Evolutionary conservation across 2,329 filamentous ascomycete genomes (phyloP), one percentile per base, ranked within the genome.

Genomic region (Fusarium sp.): DNA sequence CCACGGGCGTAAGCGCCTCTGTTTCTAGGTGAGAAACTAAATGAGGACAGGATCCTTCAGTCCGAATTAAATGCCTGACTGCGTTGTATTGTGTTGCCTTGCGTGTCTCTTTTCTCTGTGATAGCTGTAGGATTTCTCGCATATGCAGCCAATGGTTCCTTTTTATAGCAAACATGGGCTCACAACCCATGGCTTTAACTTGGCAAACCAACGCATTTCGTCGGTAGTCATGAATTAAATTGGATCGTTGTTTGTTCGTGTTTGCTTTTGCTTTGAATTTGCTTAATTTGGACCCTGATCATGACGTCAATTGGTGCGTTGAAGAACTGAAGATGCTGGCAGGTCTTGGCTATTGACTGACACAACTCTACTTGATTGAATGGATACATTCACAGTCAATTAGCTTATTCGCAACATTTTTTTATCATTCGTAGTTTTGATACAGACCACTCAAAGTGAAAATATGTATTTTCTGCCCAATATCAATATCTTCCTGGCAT

Each of bases 1-100:
- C 25, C 58, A 68, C 63, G 22, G 38, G 42, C 63, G 71, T 65
- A 73, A 71, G 71, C 71, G 67, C 70, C 57, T 58, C 55, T 66
- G 36, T 44, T 52, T 56, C 47, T 54, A 14, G 62, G 56, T 57
- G 41, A 71, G 62, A 70, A 58, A 53, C 38, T 25, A 59, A 60
- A 44, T 47, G 46, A 65, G 47, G 41, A 42, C 42, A 63, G 58
- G 49, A 60, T 39, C 61, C 42, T 66, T 35, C 25, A 33, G 41
- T 55, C 17, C 58, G 45, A 45, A 59, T 71, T 58, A 57, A 71
- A 64, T 60, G 66, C 45, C 57, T 68, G 57, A 71, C 27, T 42
- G 25, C 35, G 33, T 62, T 35, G 31, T 20, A 15, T 56, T 57
- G 54, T 46, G 42, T 55, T 55, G 49, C 61, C 35, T 20, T 55